Evolutionary conservation across 2,329 filamentous ascomycete genomes (phyloP).

Genomic region (Sporothrix euskadiensis): DNA sequence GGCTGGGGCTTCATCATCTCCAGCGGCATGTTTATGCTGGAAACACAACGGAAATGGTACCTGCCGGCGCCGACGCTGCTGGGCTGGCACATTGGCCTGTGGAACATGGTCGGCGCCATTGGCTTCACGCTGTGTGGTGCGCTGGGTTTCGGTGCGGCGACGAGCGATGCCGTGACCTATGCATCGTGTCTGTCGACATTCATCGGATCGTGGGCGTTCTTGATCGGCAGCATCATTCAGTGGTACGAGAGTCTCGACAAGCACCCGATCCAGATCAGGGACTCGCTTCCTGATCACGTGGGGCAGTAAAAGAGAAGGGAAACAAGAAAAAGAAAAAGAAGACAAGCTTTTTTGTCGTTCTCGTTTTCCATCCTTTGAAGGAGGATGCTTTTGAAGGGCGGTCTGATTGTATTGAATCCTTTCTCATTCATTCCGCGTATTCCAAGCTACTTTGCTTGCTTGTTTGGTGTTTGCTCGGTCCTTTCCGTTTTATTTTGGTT

Average conservation of each 20-base stretch:
- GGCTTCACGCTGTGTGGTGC: conserved; percentile 65
- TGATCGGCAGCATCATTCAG: conserved; percentile 41
- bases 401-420: not conserved
- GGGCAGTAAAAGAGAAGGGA: not conserved
- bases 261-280: conserved; percentile 36
- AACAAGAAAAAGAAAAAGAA: not conserved
- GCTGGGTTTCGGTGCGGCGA: conserved; percentile 50
- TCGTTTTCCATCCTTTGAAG: too few species aligned
- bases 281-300: conserved; percentile 22
- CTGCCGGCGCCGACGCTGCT: conserved; percentile 56
- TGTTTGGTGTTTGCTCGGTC: not conserved
- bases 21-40: conserved; percentile 62
- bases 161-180: conserved; percentile 46
- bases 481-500: not conserved
- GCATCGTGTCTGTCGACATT: conserved; percentile 53
- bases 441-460: not conserved
- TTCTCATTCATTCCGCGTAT: not conserved
- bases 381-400: not conserved
- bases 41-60: conserved; percentile 66
- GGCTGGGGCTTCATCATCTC: conserved; percentile 63
- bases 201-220: conserved; percentile 52
- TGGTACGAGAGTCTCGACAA: conserved; percentile 42
- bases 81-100: conserved; percentile 67
- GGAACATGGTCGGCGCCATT: conserved; percentile 64
- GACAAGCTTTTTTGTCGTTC: not conserved